Conservation (phyloP, 257 asterid species). For the Nicotiana paniculata region DNA sequence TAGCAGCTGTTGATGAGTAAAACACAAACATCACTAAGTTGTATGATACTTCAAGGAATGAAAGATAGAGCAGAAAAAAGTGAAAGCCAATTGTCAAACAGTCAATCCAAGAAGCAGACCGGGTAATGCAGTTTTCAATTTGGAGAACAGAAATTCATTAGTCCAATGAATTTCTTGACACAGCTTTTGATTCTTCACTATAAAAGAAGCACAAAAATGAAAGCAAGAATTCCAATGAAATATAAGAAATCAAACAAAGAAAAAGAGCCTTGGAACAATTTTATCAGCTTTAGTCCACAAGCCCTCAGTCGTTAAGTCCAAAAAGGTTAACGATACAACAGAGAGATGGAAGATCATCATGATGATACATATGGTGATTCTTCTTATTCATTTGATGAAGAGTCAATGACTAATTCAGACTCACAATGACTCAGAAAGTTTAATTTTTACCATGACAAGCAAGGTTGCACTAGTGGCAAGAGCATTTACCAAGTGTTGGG, state of each 20-base stretch:
- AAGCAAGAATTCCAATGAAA: neutral
- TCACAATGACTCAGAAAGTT: neutral
- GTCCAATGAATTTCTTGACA: neutral
- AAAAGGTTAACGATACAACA: neutral
- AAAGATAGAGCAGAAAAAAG: neutral
- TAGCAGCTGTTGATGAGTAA: neutral
- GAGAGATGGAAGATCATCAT: neutral
- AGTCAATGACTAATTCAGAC: neutral
- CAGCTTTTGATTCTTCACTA: neutral
- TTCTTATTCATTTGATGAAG: neutral
- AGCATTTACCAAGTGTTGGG: neutral
- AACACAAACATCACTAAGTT: neutral
- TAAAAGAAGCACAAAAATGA: neutral
- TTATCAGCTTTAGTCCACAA: neutral
- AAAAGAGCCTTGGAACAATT: neutral
- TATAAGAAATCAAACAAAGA: neutral
- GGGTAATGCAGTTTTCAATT: neutral
- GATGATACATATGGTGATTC: neutral
- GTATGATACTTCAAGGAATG: neutral
- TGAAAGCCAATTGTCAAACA: too few species aligned
- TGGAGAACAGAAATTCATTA: neutral
- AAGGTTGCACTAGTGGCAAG: neutral
- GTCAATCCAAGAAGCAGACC: neutral
- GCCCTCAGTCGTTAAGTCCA: neutral
- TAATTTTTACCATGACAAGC: neutral